Evolutionary conservation across 129 eudicot genomes (phyloP).

Genomic region (Pittosporum tobira): DNA sequence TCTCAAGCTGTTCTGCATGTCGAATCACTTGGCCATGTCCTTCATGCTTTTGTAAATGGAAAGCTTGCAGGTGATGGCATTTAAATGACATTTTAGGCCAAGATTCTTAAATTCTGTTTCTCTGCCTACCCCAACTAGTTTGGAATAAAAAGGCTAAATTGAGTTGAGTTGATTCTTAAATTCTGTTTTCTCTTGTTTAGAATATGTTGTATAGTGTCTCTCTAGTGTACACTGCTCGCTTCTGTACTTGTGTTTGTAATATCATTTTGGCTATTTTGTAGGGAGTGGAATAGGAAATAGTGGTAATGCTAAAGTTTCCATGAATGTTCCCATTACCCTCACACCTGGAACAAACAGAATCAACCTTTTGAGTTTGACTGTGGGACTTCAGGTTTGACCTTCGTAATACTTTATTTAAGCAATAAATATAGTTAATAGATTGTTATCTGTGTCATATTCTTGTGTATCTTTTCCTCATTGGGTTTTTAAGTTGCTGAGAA

Average conservation of each 20-base stretch:
- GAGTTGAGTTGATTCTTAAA: too few relatives aligned
- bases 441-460: conserved; percentile 4
- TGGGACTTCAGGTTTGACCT: conserved; percentile 84
- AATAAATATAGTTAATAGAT: background rate
- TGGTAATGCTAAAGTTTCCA: conserved; percentile 24
- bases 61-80: conserved; percentile 59
- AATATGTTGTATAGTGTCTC: background rate
- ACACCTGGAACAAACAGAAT: conserved; percentile 47
- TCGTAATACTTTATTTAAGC: background rate
- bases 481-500: background rate
- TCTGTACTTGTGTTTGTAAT: background rate
- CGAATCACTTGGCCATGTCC: conserved; percentile 80
- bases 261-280: conserved; percentile 12
- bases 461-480: background rate
- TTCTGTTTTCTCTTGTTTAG: too few relatives aligned
- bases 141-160: too few relatives aligned
- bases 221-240: background rate
- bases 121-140: too few relatives aligned
- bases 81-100: background rate
- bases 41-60: conserved; percentile 67
- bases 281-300: conserved; percentile 50
- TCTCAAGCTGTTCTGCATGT: conserved; percentile 65
- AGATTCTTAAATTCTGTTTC: background rate
- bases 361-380: conserved; percentile 85
- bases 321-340: conserved; percentile 52